A percentile compares a stretch with the other conserved stretches of the same genome.
These are phyloP conservation scores for Neurospora intermedia DNA, from an alignment of 495 filamentous ascomycete genomes.

Conservation along the genomic window DNA sequence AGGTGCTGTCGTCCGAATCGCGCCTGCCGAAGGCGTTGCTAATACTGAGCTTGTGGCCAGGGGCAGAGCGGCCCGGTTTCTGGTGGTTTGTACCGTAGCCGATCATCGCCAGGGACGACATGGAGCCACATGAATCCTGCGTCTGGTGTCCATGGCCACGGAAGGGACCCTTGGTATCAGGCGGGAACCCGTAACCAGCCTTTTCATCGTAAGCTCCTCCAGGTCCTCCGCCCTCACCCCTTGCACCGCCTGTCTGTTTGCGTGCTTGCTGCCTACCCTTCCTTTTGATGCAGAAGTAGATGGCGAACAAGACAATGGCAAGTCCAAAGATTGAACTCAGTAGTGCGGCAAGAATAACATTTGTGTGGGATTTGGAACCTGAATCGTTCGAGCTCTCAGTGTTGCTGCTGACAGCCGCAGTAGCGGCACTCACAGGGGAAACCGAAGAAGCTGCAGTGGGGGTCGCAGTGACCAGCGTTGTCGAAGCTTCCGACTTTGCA, in stretches of 20 bases:
- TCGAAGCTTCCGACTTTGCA: conserved; percentile 23
- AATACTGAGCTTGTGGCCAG: conserved; percentile 36
- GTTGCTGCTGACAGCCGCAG: conserved; percentile 10
- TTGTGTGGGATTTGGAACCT: conserved; percentile 4
- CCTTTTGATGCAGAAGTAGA: conserved; percentile 60
- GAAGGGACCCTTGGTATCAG: conserved; percentile 41
- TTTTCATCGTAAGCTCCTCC: conserved; percentile 42
- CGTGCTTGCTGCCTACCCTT: conserved; percentile 38
- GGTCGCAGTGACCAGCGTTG: conserved; percentile 23
- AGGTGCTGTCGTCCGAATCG: conserved; percentile 35
- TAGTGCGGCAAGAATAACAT: conserved; percentile 61
- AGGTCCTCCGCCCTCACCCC: conserved; percentile 41
- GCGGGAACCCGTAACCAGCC: conserved; percentile 36
- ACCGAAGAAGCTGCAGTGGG: conserved; percentile 1
- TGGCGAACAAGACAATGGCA: conserved; percentile 53
- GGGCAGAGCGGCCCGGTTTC: conserved; percentile 24
- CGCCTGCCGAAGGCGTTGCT: conserved; percentile 36
- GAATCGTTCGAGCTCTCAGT: conserved; percentile 1
- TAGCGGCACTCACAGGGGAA: not conserved
- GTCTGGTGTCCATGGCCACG: conserved; percentile 39
- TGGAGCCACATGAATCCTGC: conserved; percentile 36
- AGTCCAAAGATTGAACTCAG: conserved; percentile 69
- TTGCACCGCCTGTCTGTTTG: conserved; percentile 34
- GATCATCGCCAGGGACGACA: conserved; percentile 46
- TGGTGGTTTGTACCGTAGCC: conserved; percentile 35